Conservation (phyloP, 2,329 filamentous ascomycete genomes). For the Falciphora oryzae region DNA sequence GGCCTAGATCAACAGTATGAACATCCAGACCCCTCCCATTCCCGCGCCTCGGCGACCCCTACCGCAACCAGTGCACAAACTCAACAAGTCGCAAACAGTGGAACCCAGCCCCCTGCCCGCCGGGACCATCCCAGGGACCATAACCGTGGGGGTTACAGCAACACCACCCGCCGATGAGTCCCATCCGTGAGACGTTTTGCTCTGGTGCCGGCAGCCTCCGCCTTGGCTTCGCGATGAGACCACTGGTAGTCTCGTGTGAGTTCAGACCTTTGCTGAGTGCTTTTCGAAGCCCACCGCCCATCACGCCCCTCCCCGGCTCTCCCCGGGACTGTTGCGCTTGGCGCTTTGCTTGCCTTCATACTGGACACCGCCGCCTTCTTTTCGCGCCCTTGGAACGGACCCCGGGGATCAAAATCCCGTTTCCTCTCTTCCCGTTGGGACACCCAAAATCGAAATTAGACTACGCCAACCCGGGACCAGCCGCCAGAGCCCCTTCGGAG, state of each 20-base stretch:
- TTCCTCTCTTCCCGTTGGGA: no score
- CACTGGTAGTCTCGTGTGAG: constrained; percentile 3
- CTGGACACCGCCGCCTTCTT: no score
- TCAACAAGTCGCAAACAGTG: constrained; percentile 7
- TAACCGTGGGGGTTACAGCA: constrained; percentile 4
- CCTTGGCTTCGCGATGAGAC: neutral
- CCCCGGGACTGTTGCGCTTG: neutral
- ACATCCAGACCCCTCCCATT: constrained; percentile 6
- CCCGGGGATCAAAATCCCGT: no score
- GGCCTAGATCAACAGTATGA: constrained; percentile 48
- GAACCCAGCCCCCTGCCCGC: constrained; percentile 4
- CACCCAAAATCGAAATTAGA: no score
- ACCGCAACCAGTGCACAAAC: constrained; percentile 3
- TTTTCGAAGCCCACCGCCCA: neutral
- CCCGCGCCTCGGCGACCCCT: constrained; percentile 6
- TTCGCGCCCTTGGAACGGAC: no score
- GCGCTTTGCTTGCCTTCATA: neutral
- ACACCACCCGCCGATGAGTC: constrained; percentile 4
- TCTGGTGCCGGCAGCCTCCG: neutral
- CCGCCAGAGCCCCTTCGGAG: no score
- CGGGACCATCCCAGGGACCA: constrained; percentile 7
- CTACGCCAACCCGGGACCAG: no score
- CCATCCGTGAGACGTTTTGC: neutral
- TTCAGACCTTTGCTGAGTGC: constrained; percentile 1
- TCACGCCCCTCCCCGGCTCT: neutral